phyloP scores from a whole-genome alignment of 106 monocot species.

The Platanthera zijinensis region DNA sequence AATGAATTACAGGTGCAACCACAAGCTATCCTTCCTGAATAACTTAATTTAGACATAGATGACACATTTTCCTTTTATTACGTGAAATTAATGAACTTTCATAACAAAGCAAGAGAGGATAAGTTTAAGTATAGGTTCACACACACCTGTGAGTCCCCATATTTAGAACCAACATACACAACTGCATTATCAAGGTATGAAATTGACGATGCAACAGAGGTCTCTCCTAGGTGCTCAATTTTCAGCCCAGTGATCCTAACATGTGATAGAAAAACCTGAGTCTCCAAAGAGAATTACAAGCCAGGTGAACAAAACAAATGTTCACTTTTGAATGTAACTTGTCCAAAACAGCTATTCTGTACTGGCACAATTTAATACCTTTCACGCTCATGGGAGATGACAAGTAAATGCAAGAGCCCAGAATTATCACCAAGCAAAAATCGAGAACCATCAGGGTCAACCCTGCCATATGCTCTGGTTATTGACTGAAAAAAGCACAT shows the following conservation, averaged over 20 bases:
- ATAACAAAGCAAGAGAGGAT: not conserved
- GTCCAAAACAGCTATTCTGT: not conserved
- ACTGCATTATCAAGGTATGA: slow-evolving; percentile 99
- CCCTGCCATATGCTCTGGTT: slow-evolving; percentile 94
- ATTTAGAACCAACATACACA: slow-evolving; percentile 95
- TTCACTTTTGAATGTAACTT: not conserved
- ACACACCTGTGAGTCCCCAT: slow-evolving; percentile 94
- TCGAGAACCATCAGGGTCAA: slow-evolving; percentile 96
- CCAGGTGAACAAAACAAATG: not conserved
- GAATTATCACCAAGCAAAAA: slow-evolving; percentile 92
- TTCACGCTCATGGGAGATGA: slow-evolving; percentile 89
- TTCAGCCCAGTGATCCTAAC: slow-evolving; percentile 89
- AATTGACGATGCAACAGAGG: slow-evolving; percentile 89
- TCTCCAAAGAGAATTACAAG: not conserved
- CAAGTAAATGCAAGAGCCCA: slow-evolving; percentile 85
- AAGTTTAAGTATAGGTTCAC: not conserved
- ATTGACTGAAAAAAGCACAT: slow-evolving; percentile 57
- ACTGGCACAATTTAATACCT: slow-evolving; percentile 26
- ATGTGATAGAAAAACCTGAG: not conserved
- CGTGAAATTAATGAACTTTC: not conserved
- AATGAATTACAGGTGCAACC: not conserved
- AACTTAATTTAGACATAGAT: not conserved
- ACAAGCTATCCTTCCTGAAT: not conserved
- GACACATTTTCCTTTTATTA: not conserved
- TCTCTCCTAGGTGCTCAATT: slow-evolving; percentile 92